Evolutionary conservation across 176 grass and related monocot species (phyloP), one percentile per base, ranked within the genome.

Genomic region (Cenchrus purpureus): DNA sequence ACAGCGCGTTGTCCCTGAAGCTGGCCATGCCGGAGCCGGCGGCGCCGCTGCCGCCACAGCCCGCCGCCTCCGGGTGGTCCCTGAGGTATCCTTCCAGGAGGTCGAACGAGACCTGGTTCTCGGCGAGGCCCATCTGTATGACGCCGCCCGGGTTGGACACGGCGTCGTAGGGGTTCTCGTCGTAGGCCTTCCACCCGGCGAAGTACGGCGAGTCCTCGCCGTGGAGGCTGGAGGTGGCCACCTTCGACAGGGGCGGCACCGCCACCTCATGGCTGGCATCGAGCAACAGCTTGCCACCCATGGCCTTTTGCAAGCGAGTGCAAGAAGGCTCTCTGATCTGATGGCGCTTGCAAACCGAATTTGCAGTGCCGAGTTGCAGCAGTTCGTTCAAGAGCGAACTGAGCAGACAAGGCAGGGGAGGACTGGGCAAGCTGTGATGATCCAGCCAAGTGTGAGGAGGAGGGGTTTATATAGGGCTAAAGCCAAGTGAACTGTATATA

Each of bases 191-290:
- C 94, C 92, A 97, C 12, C 94, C 94, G 8, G 92, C 94, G 61
- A 97, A 97, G 92, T 97, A 97, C 1, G 94, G 92, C 0, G 94
- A 97, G 71, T 97, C 94, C 89, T 97, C 94, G 48, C 92, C 92
- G 72, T 97, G 94, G 43, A 84, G 62, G 12, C 58, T 34, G 8
- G 94, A 92, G 16, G 86, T 91, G 10, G 94, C 94, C 40, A 94
- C 89, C 19, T 72, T 57, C 0, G 94, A 97, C 69, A 94, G 79
- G 4, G 85, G 49, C 56, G 84, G 50, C 53, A 82, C 4, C 22
- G 73, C 58, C 22, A 68, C 58, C 42, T 10, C 80, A 8, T 69
- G 6, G 46, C 12, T 19, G 4, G 69, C 52, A 25, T 71, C 85
- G 1, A 48, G 63, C 62, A 87, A n/a, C 70, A 87, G 2, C 89